phyloP scores from a whole-genome alignment of 2,329 filamentous ascomycete species.

The Rutstroemia sp. region DNA sequence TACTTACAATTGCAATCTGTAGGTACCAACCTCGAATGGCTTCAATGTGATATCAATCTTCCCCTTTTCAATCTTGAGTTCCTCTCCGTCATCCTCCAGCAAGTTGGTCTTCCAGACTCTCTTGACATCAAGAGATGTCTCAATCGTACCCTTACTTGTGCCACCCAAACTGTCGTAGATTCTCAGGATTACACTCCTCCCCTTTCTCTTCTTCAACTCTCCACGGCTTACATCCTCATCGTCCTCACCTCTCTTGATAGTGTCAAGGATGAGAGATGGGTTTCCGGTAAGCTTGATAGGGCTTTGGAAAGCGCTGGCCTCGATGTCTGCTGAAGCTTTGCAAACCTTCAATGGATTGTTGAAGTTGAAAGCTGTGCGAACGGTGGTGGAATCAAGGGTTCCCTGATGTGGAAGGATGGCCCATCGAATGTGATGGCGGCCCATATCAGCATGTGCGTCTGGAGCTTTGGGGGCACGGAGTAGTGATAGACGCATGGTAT shows the following conservation, averaged over 20 bases:
- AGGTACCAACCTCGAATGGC: slow-evolving; percentile 82
- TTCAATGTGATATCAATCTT: slow-evolving; percentile 58
- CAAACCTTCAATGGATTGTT: slow-evolving; percentile 67
- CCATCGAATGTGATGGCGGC: slow-evolving; percentile 77
- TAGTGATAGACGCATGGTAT: slow-evolving; percentile 80
- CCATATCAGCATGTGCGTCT: slow-evolving; percentile 92
- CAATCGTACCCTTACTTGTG: slow-evolving; percentile 62
- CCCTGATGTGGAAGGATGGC: slow-evolving; percentile 83
- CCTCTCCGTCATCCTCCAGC: slow-evolving; percentile 77
- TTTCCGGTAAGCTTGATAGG: slow-evolving; percentile 63
- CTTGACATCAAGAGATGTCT: slow-evolving; percentile 61
- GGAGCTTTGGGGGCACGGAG: slow-evolving; percentile 86
- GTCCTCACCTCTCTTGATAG: slow-evolving; percentile 88
- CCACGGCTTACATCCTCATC: slow-evolving; percentile 65
- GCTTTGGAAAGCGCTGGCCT: slow-evolving; percentile 34
- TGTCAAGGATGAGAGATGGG: slow-evolving; percentile 70
- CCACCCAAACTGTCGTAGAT: slow-evolving; percentile 88
- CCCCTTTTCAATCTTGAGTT: slow-evolving; percentile 41
- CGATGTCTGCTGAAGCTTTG: slow-evolving; percentile 36
- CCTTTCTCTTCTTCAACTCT: slow-evolving; percentile 57
- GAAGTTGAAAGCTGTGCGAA: slow-evolving; percentile 82
- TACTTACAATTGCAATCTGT: slow-evolving; percentile 50
- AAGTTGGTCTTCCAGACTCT: slow-evolving; percentile 78
- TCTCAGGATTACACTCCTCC: slow-evolving; percentile 73
- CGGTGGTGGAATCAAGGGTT: slow-evolving; percentile 60